Evolutionary conservation across 768 basidiomycete species (phyloP), one percentile per base, ranked within the genome.

Genomic region (Pisolithus microcarpus): DNA sequence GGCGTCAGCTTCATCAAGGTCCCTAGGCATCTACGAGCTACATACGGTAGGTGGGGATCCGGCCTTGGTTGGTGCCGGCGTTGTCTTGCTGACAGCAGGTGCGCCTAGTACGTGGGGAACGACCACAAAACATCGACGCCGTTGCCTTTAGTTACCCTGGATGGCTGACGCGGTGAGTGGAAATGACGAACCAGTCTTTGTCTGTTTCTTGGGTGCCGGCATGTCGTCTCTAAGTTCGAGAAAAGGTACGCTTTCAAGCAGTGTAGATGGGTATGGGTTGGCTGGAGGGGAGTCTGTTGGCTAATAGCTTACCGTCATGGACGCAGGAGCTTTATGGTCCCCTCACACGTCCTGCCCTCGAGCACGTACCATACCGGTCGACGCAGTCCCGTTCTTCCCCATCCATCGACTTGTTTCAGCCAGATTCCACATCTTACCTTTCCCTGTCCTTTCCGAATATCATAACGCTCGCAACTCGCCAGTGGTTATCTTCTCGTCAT

Each of bases 201-300:
- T 5, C 11, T 34, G 23, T 30, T 30, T 44, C 43, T 46, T 46
- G 11, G 45, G 28, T 21, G 45, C 16, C 1, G 34, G 19, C 45
- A 46, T 46, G 9, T 46, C 44, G 44, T 46, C 44, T 46, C 44
- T 34, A 31, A 46, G 24, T 31, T 30, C 44, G 13, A 46, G 44
- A 7, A 34, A 46, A 9, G 44, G 44, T n/a, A 34, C 44, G 30
- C 5, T 46, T 46, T 46, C 26, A 31, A 46, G 44, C 28, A 31
- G 30, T 5, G 30, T 26, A 24, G 23, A 21, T 21, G 42, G 9
- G 24, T n/a, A 15, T 16, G 15, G 11, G 43, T 16, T 6, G 28
- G 30, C n/a, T 5, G 31, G 31, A 3, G 36, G 6, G 34, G 31
- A 18, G 19, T 15, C 15, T 10, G 30, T 21, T 37, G 30, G 45